Percentiles rank a stretch among this genome's conserved stretches.
These are phyloP conservation scores for Polychaeton citri DNA, from an alignment of 2,329 filamentous ascomycete species.

Conservation along the genomic window DNA sequence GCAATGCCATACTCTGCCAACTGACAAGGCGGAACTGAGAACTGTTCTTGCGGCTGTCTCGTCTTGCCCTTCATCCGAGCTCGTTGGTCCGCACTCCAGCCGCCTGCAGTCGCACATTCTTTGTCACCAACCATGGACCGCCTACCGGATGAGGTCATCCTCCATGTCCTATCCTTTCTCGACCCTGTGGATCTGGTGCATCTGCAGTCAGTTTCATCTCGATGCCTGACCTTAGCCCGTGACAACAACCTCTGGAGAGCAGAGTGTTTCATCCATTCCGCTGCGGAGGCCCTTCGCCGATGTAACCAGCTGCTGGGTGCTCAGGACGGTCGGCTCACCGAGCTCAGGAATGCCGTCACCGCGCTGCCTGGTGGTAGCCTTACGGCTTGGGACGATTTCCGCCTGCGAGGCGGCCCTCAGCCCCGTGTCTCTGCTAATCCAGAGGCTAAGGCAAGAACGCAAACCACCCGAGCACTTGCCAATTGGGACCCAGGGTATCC, in stretches of 20 bases:
- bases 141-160: constrained; percentile 28
- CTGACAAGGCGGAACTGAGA: no score
- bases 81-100: not conserved
- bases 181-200: constrained; percentile 50
- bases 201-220: constrained; percentile 56
- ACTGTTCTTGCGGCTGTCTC: no score
- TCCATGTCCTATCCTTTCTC: constrained; percentile 37
- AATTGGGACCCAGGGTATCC: constrained; percentile 76
- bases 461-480: constrained; percentile 44
- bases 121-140: constrained; percentile 10
- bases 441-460: constrained; percentile 7
- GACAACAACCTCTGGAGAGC: constrained; percentile 67
- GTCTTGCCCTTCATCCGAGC: no score
- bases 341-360: constrained; percentile 29
- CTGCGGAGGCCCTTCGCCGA: constrained; percentile 49
- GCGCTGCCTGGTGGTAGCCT: constrained; percentile 12
- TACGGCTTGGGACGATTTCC: constrained; percentile 12
- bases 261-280: constrained; percentile 58
- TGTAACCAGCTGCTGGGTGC: constrained; percentile 28
- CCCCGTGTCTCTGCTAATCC: constrained; percentile 7
- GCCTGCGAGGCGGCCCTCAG: constrained; percentile 7
- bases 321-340: constrained; percentile 30
- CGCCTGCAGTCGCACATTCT: not conserved
- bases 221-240: constrained; percentile 52
- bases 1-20: no score